Evolutionary conservation across 148 eudicot species (phyloP).

Genomic region (Vaccinium myrtillus): DNA sequence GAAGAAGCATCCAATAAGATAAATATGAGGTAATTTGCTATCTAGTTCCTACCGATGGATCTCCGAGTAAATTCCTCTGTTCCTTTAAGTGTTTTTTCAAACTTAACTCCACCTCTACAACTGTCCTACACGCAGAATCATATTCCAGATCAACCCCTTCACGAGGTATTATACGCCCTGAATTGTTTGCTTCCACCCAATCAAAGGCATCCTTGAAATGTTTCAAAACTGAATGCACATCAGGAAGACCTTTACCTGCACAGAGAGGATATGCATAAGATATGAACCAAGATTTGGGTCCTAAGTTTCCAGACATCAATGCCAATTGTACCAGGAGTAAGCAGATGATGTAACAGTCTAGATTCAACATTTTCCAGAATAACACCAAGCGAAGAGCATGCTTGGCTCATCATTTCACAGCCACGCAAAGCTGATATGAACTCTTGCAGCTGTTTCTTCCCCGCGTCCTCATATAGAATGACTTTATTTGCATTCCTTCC

Average conservation of each 20-base stretch:
- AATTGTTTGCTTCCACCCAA: constrained; percentile 85
- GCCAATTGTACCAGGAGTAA: constrained; percentile 64
- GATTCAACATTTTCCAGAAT: constrained; percentile 64
- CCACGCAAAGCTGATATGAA: constrained; percentile 87
- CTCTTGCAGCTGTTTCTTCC: constrained; percentile 91
- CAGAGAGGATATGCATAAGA: constrained; percentile 18
- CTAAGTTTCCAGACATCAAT: constrained; percentile 10
- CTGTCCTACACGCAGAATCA: constrained; percentile 67
- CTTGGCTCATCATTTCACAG: constrained; percentile 69
- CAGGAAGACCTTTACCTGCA: constrained; percentile 84
- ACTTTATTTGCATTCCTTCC: constrained; percentile 91
- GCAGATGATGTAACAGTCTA: constrained; percentile 55
- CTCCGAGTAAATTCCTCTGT: constrained; percentile 64
- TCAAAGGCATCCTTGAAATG: constrained; percentile 87
- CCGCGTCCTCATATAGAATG: constrained; percentile 87
- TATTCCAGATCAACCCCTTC: constrained; percentile 81
- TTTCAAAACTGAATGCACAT: constrained; percentile 49
- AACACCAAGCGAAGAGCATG: constrained; percentile 70
- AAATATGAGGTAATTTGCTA: not conserved
- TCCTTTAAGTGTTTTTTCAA: constrained; percentile 71
- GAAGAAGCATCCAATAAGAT: constrained; percentile 10
- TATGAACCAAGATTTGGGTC: constrained; percentile 16
- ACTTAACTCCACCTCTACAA: constrained; percentile 54
- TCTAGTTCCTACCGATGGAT: constrained; percentile 60
- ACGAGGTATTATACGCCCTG: constrained; percentile 88